A percentile compares a stretch with the other conserved stretches of the same genome.
phyloP scores from a whole-genome alignment of 129 eudicot genomes.

The Flaveria linearis region DNA sequence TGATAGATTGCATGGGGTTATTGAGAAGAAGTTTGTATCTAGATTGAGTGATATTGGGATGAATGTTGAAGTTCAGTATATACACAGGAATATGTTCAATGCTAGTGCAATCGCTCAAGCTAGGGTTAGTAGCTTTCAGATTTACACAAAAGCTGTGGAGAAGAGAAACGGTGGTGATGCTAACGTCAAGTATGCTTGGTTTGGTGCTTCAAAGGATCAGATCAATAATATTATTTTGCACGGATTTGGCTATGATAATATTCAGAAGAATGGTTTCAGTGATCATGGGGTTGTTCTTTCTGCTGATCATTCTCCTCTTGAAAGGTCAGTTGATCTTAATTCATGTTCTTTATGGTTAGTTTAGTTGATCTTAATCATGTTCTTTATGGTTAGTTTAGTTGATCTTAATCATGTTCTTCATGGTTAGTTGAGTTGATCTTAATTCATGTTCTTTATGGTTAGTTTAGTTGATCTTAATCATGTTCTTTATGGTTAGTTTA shows the following conservation, averaged over 20 bases:
- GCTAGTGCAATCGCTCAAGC: conserved; percentile 39
- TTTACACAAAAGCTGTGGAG: conserved; percentile 42
- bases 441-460: too few species aligned
- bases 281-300: conserved; percentile 57
- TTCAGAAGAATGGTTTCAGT: conserved; percentile 1
- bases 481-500: too few species aligned
- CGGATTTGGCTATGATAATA: conserved; percentile 53
- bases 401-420: not conserved
- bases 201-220: conserved; percentile 58
- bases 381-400: too few species aligned
- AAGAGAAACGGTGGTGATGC: conserved; percentile 46
- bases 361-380: too few species aligned
- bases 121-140: conserved; percentile 38
- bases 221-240: conserved; percentile 43
- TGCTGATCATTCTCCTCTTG: conserved; percentile 55
- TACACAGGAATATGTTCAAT: conserved; percentile 40
- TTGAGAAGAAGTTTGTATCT: conserved; percentile 39
- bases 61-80: conserved; percentile 32
- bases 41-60: conserved; percentile 39
- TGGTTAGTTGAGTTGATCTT: not conserved
- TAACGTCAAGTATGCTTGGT: conserved; percentile 72
- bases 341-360: not conserved
- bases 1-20: conserved; percentile 34
- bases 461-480: too few species aligned
- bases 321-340: conserved; percentile 41